Conservation (phyloP, 345 rosid genomes). For the Crucihimalaya himalaica region DNA sequence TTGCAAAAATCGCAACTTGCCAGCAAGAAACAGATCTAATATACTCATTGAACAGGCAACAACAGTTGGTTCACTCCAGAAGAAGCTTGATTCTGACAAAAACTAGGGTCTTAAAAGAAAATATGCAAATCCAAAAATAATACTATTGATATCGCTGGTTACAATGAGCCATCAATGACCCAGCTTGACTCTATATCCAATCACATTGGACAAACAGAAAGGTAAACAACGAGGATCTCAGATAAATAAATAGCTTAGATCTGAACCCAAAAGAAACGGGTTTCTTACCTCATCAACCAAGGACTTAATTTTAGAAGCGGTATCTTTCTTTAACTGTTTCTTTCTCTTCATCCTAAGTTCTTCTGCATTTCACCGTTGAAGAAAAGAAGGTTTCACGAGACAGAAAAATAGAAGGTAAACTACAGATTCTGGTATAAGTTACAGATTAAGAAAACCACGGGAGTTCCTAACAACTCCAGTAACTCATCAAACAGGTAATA, state of each 20-base stretch:
- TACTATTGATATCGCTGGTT: background rate
- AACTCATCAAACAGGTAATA: constrained; percentile 26
- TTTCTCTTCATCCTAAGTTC: constrained; percentile 92
- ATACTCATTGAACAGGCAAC: constrained; percentile 2
- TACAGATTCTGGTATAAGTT: background rate
- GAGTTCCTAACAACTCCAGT: background rate
- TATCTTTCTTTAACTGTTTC: constrained; percentile 94
- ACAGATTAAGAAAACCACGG: background rate
- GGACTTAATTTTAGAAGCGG: constrained; percentile 87
- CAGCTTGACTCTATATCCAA: constrained; percentile 11
- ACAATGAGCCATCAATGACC: constrained; percentile 10
- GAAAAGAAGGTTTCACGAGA: constrained; percentile 14
- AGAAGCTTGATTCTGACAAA: background rate
- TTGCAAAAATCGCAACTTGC: background rate
- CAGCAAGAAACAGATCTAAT: background rate
- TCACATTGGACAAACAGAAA: constrained; percentile 12
- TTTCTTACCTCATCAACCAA: constrained; percentile 84
- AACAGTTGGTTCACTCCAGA: background rate
- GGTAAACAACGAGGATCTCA: background rate
- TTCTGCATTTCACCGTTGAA: constrained; percentile 55
- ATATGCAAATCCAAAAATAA: background rate
- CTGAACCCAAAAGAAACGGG: constrained; percentile 5
- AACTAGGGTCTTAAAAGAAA: constrained; percentile 1
- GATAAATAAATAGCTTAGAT: background rate
- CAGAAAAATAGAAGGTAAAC: background rate